phyloP scores from a whole-genome alignment of 2,329 filamentous ascomycete species.

The Colletotrichum limetticola region DNA sequence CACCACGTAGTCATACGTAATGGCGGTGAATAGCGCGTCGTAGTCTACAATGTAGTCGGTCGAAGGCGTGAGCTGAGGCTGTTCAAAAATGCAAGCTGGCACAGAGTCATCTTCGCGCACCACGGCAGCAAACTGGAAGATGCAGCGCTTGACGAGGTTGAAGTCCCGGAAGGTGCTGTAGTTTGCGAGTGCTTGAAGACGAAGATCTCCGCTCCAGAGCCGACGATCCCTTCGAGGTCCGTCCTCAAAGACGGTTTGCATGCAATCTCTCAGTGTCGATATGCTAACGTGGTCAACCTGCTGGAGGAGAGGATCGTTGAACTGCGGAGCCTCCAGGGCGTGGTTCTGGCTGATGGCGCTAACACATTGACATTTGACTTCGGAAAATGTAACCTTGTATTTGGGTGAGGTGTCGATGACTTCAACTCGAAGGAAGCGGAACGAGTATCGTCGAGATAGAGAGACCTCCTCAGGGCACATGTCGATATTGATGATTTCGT shows the following conservation, averaged over 20 bases:
- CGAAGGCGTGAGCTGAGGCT: constrained; percentile 42
- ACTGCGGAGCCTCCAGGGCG: constrained; percentile 33
- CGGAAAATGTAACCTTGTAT: constrained; percentile 45
- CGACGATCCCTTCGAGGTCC: constrained; percentile 49
- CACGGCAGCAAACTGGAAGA: constrained; percentile 48
- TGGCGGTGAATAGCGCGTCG: constrained; percentile 46
- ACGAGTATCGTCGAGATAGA: constrained; percentile 45
- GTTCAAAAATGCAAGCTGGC: constrained; percentile 48
- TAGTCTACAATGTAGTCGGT: constrained; percentile 50
- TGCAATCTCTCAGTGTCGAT: constrained; percentile 48
- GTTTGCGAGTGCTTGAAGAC: constrained; percentile 49
- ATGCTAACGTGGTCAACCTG: constrained; percentile 44
- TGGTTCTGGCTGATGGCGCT: constrained; percentile 40
- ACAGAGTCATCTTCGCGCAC: constrained; percentile 45
- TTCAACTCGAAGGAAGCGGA: constrained; percentile 47
- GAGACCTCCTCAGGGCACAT: constrained; percentile 43
- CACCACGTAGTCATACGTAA: constrained; percentile 45
- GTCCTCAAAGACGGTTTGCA: constrained; percentile 52
- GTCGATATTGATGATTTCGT: constrained; percentile 49
- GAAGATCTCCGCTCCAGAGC: constrained; percentile 49
- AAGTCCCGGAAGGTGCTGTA: constrained; percentile 49
- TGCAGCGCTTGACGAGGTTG: constrained; percentile 46
- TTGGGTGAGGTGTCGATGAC: constrained; percentile 47
- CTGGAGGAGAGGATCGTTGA: constrained; percentile 38
- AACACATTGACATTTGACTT: constrained; percentile 42